Percentiles rank a stretch among this genome's conserved stretches.
phyloP scores from a whole-genome alignment of 768 basidiomycete genomes.

The Mycena venus region DNA sequence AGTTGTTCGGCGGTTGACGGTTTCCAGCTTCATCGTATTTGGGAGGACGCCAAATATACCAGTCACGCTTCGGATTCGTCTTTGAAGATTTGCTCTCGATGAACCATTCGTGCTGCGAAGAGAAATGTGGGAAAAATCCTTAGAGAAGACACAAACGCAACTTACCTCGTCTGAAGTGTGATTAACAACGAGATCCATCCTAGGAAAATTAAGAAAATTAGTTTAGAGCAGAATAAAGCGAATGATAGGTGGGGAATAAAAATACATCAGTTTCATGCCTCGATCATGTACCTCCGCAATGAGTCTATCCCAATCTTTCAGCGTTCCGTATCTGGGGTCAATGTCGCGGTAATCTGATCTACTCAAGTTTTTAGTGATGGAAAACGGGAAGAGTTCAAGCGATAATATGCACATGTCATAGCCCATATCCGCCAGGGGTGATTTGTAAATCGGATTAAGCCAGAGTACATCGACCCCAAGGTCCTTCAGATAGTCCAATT shows the following conservation, averaged over 20 bases:
- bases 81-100: slow-evolving; percentile 63
- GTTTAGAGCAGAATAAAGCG: too few species aligned
- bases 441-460: slow-evolving; percentile 80
- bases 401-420: slow-evolving; percentile 67
- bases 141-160: too few species aligned
- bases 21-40: slow-evolving; percentile 65
- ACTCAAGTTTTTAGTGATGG: background rate
- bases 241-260: slow-evolving; percentile 8
- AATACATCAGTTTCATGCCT: slow-evolving; percentile 80
- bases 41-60: slow-evolving; percentile 83
- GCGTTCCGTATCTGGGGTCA: slow-evolving; percentile 74
- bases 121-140: too few species aligned
- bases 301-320: slow-evolving; percentile 72
- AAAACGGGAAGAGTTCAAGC: too few species aligned
- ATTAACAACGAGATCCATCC: slow-evolving; percentile 85
- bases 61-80: slow-evolving; percentile 73
- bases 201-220: background rate
- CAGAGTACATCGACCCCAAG: slow-evolving; percentile 79
- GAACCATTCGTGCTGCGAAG: slow-evolving; percentile 78
- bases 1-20: slow-evolving; percentile 78
- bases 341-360: slow-evolving; percentile 78
- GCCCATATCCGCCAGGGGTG: slow-evolving; percentile 80
- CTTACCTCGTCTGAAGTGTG: slow-evolving; percentile 76
- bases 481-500: slow-evolving; percentile 77
- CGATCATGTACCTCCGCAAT: slow-evolving; percentile 67